Conservation (phyloP, 805 yeast genomes). For the Metschnikowia amazonensis region DNA sequence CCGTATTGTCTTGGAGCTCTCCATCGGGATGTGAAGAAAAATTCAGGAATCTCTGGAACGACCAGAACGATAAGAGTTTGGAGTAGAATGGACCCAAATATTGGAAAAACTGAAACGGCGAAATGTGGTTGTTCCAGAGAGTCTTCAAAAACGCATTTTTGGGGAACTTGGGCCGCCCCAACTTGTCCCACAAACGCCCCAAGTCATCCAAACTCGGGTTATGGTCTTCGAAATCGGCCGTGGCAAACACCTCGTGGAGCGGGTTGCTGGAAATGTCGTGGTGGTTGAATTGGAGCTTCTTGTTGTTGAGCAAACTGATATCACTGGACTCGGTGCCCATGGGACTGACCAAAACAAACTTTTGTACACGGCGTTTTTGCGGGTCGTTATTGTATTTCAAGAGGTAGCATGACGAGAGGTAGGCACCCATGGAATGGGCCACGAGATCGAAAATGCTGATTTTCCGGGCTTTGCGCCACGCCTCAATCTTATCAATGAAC, state of each 20-base stretch:
- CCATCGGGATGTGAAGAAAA: conserved; percentile 18
- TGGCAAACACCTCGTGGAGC: conserved; percentile 27
- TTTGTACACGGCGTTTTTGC: conserved; percentile 18
- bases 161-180: conserved; percentile 40
- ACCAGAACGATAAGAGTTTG: conserved; percentile 40
- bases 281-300: conserved; percentile 30
- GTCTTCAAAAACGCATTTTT: conserved; percentile 26
- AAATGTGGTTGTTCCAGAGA: conserved; percentile 36
- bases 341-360: conserved; percentile 35
- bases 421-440: conserved; percentile 44
- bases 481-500: conserved; percentile 39
- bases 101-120: conserved; percentile 40
- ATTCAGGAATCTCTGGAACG: conserved; percentile 36
- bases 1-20: conserved; percentile 8
- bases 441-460: conserved; percentile 29
- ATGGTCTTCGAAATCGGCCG: conserved; percentile 19
- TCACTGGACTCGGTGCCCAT: conserved; percentile 42
- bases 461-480: conserved; percentile 28
- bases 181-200: conserved; percentile 25
- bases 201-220: conserved; percentile 19
- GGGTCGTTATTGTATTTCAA: conserved; percentile 32
- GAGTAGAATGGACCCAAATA: conserved; percentile 38
- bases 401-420: conserved; percentile 36
- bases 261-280: conserved; percentile 36
- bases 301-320: conserved; percentile 31